Percentiles rank a stretch among this genome's conserved stretches.
phyloP scores from a whole-genome alignment of 169 alveolate genomes.

The Eimeria sp. region DNA sequence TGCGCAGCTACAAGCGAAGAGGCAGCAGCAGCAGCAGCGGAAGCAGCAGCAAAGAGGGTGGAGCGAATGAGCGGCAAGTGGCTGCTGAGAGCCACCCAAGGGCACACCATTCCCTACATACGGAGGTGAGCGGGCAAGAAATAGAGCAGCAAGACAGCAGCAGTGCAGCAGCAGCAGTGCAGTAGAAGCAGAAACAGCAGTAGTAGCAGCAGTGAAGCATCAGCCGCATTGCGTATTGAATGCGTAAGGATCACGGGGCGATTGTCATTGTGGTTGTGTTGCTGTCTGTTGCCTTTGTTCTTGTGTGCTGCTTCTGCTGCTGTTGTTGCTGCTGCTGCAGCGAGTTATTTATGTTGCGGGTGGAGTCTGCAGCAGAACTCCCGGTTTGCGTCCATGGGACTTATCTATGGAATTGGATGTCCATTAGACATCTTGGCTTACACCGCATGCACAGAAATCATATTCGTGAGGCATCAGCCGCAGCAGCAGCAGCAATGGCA shows the following conservation, averaged over 20 bases:
- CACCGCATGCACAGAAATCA: constrained; percentile 80
- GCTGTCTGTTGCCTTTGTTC: too few species aligned
- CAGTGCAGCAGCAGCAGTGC: constrained; percentile 30
- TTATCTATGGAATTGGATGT: constrained; percentile 61
- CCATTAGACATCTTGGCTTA: constrained; percentile 51
- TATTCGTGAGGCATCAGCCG: constrained; percentile 66
- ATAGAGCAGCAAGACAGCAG: background rate
- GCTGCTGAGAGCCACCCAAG: constrained; percentile 82
- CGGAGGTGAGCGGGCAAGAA: constrained; percentile 3
- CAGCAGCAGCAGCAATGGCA: constrained; percentile 24
- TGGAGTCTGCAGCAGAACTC: constrained; percentile 28
- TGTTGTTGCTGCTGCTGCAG: constrained; percentile 45
- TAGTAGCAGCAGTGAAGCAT: background rate
- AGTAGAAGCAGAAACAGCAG: constrained; percentile 27
- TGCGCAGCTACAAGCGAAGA: background rate
- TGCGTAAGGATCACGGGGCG: too few species aligned
- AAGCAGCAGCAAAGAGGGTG: constrained; percentile 58
- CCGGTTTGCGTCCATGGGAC: constrained; percentile 77
- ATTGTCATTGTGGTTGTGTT: too few species aligned
- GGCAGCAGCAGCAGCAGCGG: constrained; percentile 41
- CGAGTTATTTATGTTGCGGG: constrained; percentile 56
- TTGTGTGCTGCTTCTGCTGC: constrained; percentile 6
- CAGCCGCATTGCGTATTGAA: background rate
- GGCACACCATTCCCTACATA: constrained; percentile 73
- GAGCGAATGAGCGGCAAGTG: constrained; percentile 61